Percentiles rank a stretch among this genome's conserved stretches.
phyloP scores from a whole-genome alignment of 1,284 basidiomycete species.

The Tilletiopsis washingtonensis region DNA sequence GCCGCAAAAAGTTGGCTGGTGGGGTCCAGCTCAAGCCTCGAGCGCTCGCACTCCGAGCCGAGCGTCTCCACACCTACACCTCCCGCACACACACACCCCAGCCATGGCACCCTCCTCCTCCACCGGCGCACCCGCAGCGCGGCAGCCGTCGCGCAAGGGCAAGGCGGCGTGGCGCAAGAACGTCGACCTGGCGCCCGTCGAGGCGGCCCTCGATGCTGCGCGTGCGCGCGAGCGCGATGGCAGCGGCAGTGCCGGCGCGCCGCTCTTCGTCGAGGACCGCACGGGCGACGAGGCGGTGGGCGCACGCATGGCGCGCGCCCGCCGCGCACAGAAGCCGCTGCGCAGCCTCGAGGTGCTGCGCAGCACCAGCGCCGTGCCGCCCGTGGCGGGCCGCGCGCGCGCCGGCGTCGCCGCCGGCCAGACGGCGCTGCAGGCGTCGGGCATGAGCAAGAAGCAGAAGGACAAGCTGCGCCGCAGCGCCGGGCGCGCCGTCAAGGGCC shows the following conservation, averaged over 20 bases:
- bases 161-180: constrained; percentile 88
- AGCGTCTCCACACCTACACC: too few relatives aligned
- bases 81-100: too few relatives aligned
- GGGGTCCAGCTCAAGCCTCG: too few relatives aligned
- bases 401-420: neutral
- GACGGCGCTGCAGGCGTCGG: neutral
- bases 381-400: neutral
- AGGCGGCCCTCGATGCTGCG: constrained; percentile 7
- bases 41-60: too few relatives aligned
- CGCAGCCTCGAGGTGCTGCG: constrained; percentile 7
- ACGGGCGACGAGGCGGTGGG: constrained; percentile 4
- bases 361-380: constrained; percentile 3
- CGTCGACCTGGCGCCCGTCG: constrained; percentile 6
- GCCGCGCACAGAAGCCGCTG: neutral
- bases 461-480: constrained; percentile 7
- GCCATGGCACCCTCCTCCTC: too few relatives aligned
- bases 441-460: constrained; percentile 9
- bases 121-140: too few relatives aligned
- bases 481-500: constrained; percentile 2
- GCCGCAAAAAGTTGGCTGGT: too few relatives aligned
- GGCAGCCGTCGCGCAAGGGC: constrained; percentile 69
- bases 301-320: neutral
- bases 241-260: neutral
- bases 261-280: constrained; percentile 9
- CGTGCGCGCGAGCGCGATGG: constrained; percentile 2